phyloP scores from a whole-genome alignment of 2,329 filamentous ascomycete genomes.

The Fusarium vanettenii region DNA sequence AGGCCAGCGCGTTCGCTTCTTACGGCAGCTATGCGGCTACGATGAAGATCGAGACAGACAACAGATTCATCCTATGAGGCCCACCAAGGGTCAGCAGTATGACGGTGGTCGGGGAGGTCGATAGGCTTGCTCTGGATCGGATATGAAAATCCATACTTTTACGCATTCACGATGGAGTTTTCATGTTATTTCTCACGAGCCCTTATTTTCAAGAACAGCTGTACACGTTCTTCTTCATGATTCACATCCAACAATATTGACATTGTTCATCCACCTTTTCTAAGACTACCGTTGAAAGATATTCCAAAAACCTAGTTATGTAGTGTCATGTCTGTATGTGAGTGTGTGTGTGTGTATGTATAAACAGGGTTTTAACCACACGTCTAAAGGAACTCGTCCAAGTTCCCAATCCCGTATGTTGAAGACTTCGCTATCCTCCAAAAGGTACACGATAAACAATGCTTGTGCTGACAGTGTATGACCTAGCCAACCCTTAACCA shows the following conservation, averaged over 20 bases:
- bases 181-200: not conserved
- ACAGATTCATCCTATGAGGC: conserved; percentile 3
- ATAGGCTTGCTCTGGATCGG: conserved; percentile 4
- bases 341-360: conserved; percentile 11
- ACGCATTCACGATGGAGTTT: not conserved
- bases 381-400: not conserved
- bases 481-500: not conserved
- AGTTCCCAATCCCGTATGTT: conserved; percentile 10
- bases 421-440: conserved; percentile 1
- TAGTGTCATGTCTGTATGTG: conserved; percentile 6
- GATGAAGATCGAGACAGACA: conserved; percentile 42
- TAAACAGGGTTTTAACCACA: not conserved
- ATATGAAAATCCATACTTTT: not conserved
- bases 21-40: conserved; percentile 65
- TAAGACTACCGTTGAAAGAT: not conserved
- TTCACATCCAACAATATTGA: not conserved
- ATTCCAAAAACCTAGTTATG: conserved; percentile 11
- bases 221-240: not conserved
- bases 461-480: not conserved
- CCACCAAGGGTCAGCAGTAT: conserved; percentile 28
- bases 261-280: conserved; percentile 4
- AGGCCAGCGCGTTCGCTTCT: conserved; percentile 67
- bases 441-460: conserved; percentile 1
- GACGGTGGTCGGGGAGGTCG: conserved; percentile 27
- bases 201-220: not conserved